phyloP scores from a whole-genome alignment of 106 monocot genomes.

The Dioscorea dumetorum region DNA sequence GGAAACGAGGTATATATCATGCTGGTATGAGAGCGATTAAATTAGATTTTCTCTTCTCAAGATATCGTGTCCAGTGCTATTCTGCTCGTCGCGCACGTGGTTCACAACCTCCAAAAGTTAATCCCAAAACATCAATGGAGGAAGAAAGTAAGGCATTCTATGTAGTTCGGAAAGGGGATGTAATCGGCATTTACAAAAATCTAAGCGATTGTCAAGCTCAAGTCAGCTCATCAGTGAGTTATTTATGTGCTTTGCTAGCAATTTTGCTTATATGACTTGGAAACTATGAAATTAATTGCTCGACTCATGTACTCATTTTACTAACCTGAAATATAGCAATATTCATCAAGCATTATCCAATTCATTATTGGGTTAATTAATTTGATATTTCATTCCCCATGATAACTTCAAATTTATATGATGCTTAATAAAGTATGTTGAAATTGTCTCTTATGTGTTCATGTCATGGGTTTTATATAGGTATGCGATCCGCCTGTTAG shows the following conservation, averaged over 20 bases:
- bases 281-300: too few relatives aligned
- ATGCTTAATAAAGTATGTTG: too few relatives aligned
- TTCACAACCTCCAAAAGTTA: background rate
- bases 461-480: constrained; percentile 16
- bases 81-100: constrained; percentile 11
- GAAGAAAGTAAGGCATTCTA: constrained; percentile 67
- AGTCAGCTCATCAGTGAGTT: constrained; percentile 71
- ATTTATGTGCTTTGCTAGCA: too few relatives aligned
- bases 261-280: too few relatives aligned
- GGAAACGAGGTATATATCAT: constrained; percentile 26
- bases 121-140: constrained; percentile 14
- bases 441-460: too few relatives aligned
- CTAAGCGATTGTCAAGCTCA: constrained; percentile 88
- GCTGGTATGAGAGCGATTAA: constrained; percentile 10
- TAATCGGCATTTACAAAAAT: constrained; percentile 66
- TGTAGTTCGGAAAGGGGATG: constrained; percentile 83
- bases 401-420: too few relatives aligned
- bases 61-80: constrained; percentile 27
- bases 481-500: constrained; percentile 79
- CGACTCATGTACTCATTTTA: too few relatives aligned
- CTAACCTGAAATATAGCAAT: too few relatives aligned
- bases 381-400: too few relatives aligned
- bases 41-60: constrained; percentile 12
- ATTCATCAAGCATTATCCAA: too few relatives aligned
- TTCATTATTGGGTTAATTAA: too few relatives aligned